A percentile compares a stretch with the other conserved stretches of the same genome.
Conservation (phyloP, 2,329 filamentous ascomycete genomes). For the Alternaria rosae region DNA sequence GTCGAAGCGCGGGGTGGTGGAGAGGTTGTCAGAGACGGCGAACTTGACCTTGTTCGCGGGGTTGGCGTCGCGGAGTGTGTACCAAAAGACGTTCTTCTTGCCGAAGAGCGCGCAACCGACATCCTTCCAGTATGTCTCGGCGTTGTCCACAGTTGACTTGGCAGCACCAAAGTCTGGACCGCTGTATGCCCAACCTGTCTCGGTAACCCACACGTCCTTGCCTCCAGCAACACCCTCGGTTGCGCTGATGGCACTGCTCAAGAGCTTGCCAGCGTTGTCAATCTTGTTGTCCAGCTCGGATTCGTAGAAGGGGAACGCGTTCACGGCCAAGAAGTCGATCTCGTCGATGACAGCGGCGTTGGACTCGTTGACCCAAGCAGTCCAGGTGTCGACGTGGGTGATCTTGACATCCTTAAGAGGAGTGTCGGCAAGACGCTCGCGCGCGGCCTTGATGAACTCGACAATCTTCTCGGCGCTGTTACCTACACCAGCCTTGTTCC, state of each 20-base stretch:
- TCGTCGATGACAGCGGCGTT: constrained; percentile 47
- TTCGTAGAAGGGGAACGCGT: constrained; percentile 51
- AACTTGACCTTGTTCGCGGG: constrained; percentile 67
- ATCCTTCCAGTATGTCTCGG: constrained; percentile 42
- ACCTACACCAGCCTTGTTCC: constrained; percentile 68
- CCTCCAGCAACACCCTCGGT: constrained; percentile 41
- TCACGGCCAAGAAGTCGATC: constrained; percentile 48
- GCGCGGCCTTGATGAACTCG: constrained; percentile 60
- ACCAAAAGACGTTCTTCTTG: constrained; percentile 47
- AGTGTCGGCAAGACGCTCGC: constrained; percentile 66
- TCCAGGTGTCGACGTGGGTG: constrained; percentile 51
- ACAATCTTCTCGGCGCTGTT: constrained; percentile 67
- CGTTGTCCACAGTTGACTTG: constrained; percentile 39
- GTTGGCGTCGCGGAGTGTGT: constrained; percentile 54
- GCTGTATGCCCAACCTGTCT: constrained; percentile 48
- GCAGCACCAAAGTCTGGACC: constrained; percentile 41
- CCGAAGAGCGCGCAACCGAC: constrained; percentile 47
- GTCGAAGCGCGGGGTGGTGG: constrained; percentile 61
- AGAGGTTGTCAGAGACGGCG: constrained; percentile 63
- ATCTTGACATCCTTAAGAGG: constrained; percentile 60
- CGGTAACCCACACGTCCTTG: constrained; percentile 50
- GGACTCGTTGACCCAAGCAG: constrained; percentile 44
- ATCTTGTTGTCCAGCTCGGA: constrained; percentile 41
- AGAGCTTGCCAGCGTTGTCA: constrained; percentile 53
- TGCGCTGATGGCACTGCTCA: constrained; percentile 36